These are phyloP conservation scores for Dendrobium chrysotoxum DNA, from an alignment of 106 monocot species.

Conservation along the genomic window DNA sequence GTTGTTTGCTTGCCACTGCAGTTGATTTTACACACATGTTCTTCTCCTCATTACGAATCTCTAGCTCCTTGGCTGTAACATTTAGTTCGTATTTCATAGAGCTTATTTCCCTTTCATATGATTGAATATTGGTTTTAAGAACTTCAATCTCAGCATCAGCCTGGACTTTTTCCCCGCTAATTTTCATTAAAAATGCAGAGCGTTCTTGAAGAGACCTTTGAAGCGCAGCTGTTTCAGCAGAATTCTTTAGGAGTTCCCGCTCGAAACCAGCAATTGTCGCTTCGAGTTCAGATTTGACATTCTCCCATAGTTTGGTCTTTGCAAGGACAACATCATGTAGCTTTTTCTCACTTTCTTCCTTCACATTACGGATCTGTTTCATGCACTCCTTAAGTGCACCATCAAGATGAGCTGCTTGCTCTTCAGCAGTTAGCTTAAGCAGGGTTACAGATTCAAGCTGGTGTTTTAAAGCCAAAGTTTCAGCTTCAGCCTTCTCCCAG, in stretches of 20 bases:
- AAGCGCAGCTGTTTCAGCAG: constrained; percentile 46
- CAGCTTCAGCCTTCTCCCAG: constrained; percentile 67
- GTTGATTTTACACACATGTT: constrained; percentile 56
- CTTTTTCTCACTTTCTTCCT: constrained; percentile 61
- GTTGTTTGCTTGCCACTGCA: constrained; percentile 60
- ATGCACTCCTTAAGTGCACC: constrained; percentile 68
- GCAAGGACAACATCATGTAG: constrained; percentile 50
- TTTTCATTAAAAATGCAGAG: constrained; percentile 36
- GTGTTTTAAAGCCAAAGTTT: constrained; percentile 40
- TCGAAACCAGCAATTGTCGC: constrained; percentile 34
- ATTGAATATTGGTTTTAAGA: constrained; percentile 37
- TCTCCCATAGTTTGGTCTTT: constrained; percentile 57
- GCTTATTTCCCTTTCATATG: constrained; percentile 53
- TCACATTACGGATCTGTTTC: constrained; percentile 47
- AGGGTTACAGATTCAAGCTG: constrained; percentile 50
- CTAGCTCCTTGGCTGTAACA: constrained; percentile 54
- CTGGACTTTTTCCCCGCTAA: constrained; percentile 41
- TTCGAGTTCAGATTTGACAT: constrained; percentile 37
- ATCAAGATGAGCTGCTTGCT: constrained; percentile 42
- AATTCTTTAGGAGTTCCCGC: constrained; percentile 30
- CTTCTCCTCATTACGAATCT: constrained; percentile 68
- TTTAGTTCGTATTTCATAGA: constrained; percentile 65
- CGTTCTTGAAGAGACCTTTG: constrained; percentile 60
- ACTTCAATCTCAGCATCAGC: constrained; percentile 50
- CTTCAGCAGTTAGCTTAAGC: constrained; percentile 44